Evolutionary conservation across 495 filamentous ascomycete genomes (phyloP), one percentile per base, ranked within the genome.

Genomic region (Penicillium bovifimosum): DNA sequence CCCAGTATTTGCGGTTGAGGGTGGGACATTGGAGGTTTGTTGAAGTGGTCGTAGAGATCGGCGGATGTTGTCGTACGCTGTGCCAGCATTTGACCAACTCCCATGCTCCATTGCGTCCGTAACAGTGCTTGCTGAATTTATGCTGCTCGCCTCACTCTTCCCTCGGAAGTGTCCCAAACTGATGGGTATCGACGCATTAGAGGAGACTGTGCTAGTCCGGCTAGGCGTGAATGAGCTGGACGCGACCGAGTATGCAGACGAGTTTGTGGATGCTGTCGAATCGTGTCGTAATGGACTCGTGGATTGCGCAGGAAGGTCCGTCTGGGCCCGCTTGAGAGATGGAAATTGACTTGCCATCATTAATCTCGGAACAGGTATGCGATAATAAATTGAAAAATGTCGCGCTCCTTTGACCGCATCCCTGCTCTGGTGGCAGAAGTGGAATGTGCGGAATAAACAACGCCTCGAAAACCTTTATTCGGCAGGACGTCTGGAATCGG

Each of bases 41-140:
- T 88, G 81, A 9, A 91, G 78, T 18, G 90, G 87, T 56, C 88
- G 80, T 49, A 95, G 72, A 9, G 88, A 90, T 58, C 88, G 85
- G 14, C 90, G 85, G 34, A 84, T 80, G 51, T 74, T 83, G 55
- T 81, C 83, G 66, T 90, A 93, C 73, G 60, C 83, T 71, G 52
- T 74, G 61, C 63, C 77, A 70, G 67, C 73, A 51, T 73, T 79
- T 63, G 75, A 66, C 63, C 68, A 54, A 8, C 8, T 54, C 31
- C 53, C 54, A 39, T 33, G 29, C 16, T 60, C 59, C 13, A 56
- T 50, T 9, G 53, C 33, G 29, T 60, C 55, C 67, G 55, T 75
- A 41, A 63, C 62, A n/a, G 69, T 59, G 27, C 65, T 62, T 43
- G 68, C 62, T 32, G 75, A 70, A 24, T 72, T 62, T 33, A 80